phyloP scores from a whole-genome alignment of 345 rosid species.

The Populus deltoides region DNA sequence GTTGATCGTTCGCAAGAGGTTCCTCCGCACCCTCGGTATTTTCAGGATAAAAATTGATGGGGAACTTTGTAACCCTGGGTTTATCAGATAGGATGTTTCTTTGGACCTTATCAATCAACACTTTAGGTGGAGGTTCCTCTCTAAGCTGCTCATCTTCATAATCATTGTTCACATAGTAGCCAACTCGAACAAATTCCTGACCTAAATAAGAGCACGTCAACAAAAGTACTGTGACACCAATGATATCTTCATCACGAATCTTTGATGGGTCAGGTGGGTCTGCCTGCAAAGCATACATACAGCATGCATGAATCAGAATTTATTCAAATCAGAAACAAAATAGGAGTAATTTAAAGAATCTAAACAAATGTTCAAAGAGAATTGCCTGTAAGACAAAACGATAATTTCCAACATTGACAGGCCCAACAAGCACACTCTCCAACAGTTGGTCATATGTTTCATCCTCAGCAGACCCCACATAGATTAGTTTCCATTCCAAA shows the following conservation, averaged over 20 bases:
- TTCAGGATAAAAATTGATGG: constrained; percentile 87
- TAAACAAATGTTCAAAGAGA: not conserved
- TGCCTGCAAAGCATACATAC: constrained; percentile 45
- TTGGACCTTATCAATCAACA: constrained; percentile 70
- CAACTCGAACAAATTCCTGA: constrained; percentile 83
- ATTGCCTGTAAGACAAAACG: constrained; percentile 79
- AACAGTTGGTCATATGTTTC: constrained; percentile 80
- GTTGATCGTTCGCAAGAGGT: constrained; percentile 37
- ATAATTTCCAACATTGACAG: constrained; percentile 87
- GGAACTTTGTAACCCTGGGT: constrained; percentile 93
- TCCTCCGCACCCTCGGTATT: constrained; percentile 35
- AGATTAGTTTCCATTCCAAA: constrained; percentile 92
- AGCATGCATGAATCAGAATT: constrained; percentile 1
- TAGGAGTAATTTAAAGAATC: not conserved
- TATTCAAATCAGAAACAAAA: not conserved
- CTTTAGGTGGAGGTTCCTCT: constrained; percentile 87
- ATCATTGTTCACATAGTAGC: constrained; percentile 90
- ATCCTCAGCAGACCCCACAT: constrained; percentile 97
- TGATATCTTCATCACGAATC: constrained; percentile 84
- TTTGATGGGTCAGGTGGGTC: constrained; percentile 88
- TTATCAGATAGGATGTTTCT: constrained; percentile 83
- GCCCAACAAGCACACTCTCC: constrained; percentile 94
- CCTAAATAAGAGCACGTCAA: constrained; percentile 85
- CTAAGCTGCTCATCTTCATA: constrained; percentile 80
- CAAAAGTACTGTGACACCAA: constrained; percentile 80